Evolutionary conservation across 805 yeast species (phyloP).

Genomic region (Teunomyces panamensis): DNA sequence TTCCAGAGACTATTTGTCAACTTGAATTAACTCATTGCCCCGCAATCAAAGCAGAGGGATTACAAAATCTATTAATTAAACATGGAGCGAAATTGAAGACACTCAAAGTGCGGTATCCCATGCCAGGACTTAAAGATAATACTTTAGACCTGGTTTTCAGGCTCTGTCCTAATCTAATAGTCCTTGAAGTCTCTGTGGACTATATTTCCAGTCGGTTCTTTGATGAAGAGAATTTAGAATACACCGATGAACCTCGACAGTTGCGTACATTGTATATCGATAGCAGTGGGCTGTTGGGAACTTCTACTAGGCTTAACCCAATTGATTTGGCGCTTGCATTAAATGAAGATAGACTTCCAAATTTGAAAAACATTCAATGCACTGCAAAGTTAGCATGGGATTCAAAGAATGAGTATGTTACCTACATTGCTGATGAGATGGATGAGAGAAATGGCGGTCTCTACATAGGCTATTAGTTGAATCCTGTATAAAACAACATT

Average conservation of each 20-base stretch:
- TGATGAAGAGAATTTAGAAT: conserved; percentile 30
- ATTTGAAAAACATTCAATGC: conserved; percentile 58
- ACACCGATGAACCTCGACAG: conserved; percentile 37
- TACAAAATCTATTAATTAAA: conserved; percentile 56
- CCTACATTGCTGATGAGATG: conserved; percentile 58
- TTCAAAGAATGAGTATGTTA: conserved; percentile 40
- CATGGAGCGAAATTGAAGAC: conserved; percentile 65
- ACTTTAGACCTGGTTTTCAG: conserved; percentile 72
- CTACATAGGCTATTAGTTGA: conserved; percentile 42
- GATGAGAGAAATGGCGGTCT: conserved; percentile 78
- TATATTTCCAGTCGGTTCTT: conserved; percentile 53
- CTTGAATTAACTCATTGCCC: conserved; percentile 91
- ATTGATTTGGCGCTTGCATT: conserved; percentile 85
- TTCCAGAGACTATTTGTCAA: conserved; percentile 69
- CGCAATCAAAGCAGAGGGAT: conserved; percentile 58
- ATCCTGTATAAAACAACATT: background rate
- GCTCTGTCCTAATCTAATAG: conserved; percentile 70
- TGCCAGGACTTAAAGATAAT: conserved; percentile 71
- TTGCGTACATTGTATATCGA: conserved; percentile 66
- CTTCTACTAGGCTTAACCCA: conserved; percentile 78
- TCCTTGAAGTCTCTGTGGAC: conserved; percentile 73
- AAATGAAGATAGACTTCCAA: conserved; percentile 72
- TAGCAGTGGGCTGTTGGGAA: conserved; percentile 84
- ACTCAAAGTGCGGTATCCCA: conserved; percentile 76
- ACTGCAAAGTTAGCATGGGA: conserved; percentile 88